Conservation (phyloP, 768 basidiomycete species). For the Collybiopsis luxurians region DNA sequence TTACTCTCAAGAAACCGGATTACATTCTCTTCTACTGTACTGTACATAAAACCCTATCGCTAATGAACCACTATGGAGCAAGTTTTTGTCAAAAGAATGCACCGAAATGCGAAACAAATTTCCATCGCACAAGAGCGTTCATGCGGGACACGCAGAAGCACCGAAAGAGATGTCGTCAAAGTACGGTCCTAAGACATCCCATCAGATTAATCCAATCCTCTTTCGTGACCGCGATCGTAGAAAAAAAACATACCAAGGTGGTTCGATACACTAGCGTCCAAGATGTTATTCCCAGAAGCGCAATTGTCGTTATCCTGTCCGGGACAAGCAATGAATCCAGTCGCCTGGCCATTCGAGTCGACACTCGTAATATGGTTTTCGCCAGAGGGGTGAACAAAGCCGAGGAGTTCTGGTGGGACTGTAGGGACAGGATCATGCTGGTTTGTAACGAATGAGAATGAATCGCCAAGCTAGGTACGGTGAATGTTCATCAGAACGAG, state of each 20-base stretch:
- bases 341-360: constrained; percentile 22
- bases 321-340: constrained; percentile 27
- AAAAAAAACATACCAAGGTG: constrained; percentile 17
- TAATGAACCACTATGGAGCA: too few species aligned
- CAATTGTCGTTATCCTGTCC: constrained; percentile 40
- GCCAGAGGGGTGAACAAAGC: constrained; percentile 34
- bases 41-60: too few species aligned
- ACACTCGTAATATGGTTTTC: constrained; percentile 41
- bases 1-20: too few species aligned
- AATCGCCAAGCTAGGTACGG: constrained; percentile 9
- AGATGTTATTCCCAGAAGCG: constrained; percentile 17
- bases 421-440: constrained; percentile 41
- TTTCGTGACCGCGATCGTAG: neutral
- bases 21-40: too few species aligned
- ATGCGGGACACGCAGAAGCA: constrained; percentile 9
- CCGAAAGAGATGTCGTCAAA: constrained; percentile 28
- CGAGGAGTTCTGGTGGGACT: constrained; percentile 32
- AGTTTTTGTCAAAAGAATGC: neutral
- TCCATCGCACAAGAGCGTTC: neutral
- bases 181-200: constrained; percentile 23
- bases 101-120: neutral
- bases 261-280: constrained; percentile 17
- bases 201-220: neutral
- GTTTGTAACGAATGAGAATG: constrained; percentile 34
- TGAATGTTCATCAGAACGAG: too few species aligned